phyloP scores from a whole-genome alignment of 345 rosid genomes.

The Leavenworthia alabamica region DNA sequence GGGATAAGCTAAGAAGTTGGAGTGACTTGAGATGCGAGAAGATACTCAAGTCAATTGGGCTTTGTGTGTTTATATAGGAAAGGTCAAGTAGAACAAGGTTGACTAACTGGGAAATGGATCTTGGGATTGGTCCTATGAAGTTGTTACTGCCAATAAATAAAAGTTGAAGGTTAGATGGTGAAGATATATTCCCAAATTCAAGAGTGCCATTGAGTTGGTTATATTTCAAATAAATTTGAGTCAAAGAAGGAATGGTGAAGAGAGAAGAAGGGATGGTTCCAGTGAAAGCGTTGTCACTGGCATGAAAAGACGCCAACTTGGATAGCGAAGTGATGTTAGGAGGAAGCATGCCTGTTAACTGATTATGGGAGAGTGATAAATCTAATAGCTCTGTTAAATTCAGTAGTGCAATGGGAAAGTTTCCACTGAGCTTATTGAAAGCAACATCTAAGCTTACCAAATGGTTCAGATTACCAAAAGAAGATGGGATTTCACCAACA shows the following conservation, averaged over 20 bases:
- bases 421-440: neutral
- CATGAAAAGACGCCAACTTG: neutral
- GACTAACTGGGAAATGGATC: neutral
- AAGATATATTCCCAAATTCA: neutral
- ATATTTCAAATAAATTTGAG: neutral
- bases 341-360: neutral
- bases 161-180: neutral
- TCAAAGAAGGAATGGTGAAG: neutral
- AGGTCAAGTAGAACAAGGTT: neutral
- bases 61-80: neutral
- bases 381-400: neutral
- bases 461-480: neutral
- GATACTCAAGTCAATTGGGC: constrained; percentile 8
- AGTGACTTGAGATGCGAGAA: neutral
- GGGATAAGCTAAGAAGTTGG: neutral
- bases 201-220: neutral
- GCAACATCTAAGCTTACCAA: neutral
- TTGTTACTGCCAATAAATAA: constrained; percentile 2
- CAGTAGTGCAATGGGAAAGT: neutral
- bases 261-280: neutral
- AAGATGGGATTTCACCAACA: neutral
- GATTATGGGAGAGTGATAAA: neutral
- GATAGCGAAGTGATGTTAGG: neutral
- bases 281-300: neutral
- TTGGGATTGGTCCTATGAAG: constrained; percentile 22